phyloP scores from a whole-genome alignment of 2,329 filamentous ascomycete species.

The Chaetothyriales sp. region DNA sequence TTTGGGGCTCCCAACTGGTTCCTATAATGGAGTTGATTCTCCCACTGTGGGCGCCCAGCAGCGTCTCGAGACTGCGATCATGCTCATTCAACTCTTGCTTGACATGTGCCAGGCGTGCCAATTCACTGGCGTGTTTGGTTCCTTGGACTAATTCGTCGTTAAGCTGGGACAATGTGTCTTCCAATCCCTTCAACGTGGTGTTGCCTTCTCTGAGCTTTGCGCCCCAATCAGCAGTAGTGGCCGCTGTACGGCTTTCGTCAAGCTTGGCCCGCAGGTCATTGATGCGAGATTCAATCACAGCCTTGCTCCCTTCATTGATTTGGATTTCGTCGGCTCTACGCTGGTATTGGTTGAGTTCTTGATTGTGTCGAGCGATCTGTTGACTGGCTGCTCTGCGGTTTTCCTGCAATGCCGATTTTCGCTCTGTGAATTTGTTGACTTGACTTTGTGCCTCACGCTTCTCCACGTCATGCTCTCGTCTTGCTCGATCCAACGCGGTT shows the following conservation, averaged over 20 bases:
- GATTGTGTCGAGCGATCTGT: conserved; percentile 60
- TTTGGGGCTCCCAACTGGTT: conserved; percentile 52
- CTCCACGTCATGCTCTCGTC: conserved; percentile 60
- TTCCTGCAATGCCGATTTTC: conserved; percentile 58
- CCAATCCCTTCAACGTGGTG: conserved; percentile 51
- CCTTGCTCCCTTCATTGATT: conserved; percentile 73
- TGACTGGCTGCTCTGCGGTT: conserved; percentile 61
- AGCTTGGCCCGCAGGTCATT: conserved; percentile 55
- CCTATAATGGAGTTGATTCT: conserved; percentile 56
- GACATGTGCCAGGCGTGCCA: conserved; percentile 69
- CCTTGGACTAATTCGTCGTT: conserved; percentile 71
- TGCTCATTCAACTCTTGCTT: conserved; percentile 67
- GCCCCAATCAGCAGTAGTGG: conserved; percentile 55
- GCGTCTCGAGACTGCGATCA: conserved; percentile 60
- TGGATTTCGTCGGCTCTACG: conserved; percentile 57
- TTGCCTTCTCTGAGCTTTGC: conserved; percentile 54
- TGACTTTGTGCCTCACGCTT: conserved; percentile 56
- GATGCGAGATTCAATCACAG: conserved; percentile 59
- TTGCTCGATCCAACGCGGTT: conserved; percentile 58
- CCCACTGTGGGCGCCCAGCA: conserved; percentile 59
- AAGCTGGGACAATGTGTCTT: conserved; percentile 58
- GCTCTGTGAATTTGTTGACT: conserved; percentile 61
- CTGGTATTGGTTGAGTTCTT: conserved; percentile 53
- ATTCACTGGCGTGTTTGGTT: conserved; percentile 65
- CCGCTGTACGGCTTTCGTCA: conserved; percentile 47